These are phyloP conservation scores for Leptographium wingfieldii DNA, from an alignment of 2,329 filamentous ascomycete genomes.

Conservation along the genomic window DNA sequence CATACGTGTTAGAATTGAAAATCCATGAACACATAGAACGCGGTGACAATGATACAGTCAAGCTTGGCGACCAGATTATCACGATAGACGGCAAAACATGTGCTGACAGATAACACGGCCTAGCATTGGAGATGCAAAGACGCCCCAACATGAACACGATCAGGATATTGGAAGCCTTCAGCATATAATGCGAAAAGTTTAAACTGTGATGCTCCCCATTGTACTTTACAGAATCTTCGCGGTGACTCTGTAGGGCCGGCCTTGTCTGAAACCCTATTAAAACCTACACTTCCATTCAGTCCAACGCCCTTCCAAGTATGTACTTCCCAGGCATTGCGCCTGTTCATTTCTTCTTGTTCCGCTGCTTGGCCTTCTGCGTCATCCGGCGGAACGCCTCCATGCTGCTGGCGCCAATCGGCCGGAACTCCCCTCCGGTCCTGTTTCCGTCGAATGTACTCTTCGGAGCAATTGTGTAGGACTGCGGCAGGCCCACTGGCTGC, in stretches of 20 bases:
- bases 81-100: conserved; percentile 22
- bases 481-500: conserved; percentile 38
- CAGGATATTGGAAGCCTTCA: too few species aligned
- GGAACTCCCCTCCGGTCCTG: conserved; percentile 33
- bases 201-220: too few species aligned
- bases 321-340: neutral
- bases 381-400: conserved; percentile 54
- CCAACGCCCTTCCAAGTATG: neutral
- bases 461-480: conserved; percentile 47
- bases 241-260: too few species aligned
- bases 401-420: conserved; percentile 50
- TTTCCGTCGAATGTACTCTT: conserved; percentile 46
- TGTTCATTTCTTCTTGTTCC: conserved; percentile 13
- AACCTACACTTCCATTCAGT: too few species aligned
- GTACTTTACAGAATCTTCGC: too few species aligned
- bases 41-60: conserved; percentile 86
- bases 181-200: too few species aligned
- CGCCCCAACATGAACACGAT: too few species aligned
- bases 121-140: neutral
- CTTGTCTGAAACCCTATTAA: too few species aligned
- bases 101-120: conserved; percentile 13
- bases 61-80: conserved; percentile 30
- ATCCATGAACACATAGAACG: conserved; percentile 89
- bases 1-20: conserved; percentile 49
- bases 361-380: conserved; percentile 45